Base-by-base conservation (phyloP, 1,139 yeast species). In the Zygoascus meyerae region DNA sequence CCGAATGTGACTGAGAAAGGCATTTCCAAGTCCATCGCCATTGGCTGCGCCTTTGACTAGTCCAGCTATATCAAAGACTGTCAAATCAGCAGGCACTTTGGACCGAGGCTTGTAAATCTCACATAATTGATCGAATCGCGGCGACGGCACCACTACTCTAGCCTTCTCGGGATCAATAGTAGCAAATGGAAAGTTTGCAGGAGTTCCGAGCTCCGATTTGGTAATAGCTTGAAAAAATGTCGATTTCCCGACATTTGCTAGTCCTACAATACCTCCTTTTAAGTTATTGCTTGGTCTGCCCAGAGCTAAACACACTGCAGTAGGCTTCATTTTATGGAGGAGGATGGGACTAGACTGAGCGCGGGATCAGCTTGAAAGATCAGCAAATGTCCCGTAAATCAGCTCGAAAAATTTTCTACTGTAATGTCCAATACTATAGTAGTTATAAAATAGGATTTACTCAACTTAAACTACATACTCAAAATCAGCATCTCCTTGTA, bases 151-250 rank as follows among this genome's bases (percentile, higher is more conserved):
- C 58, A 83, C 79, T 49, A 87, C 95, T 69, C 95, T 78, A 40
- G 97, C 96, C 73, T 87, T 96, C 74, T 89, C 97, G 43, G 97
- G 97, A 61, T 90, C 97, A 69, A 90, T 89, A 49, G 97, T 90
- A 51, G 97, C 97, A 66, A 89, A 89, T 34, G 97, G 97, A 65
- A 90, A 92, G 71, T 89, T 89, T 52, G 96, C 97, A 52, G 97
- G 96, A 72, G 86, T 87, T 60, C 97, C 97, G 60, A 89, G 75
- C 45, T 92, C 92, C 62, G 86, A 86, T 70, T 75, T 75, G 14
- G 95, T 86, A 52, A 87, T 77, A 29, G 79, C 76, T 55, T 76
- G 81, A 61, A 76, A 76, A 53, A 76, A 75, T 1, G 80, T 75
- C 1, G 95, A 86, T 71, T 89, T 89, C 66, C 97, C 97, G 39